Percentiles rank a stretch among this genome's conserved stretches.
These are phyloP conservation scores for Scalesia atractyloides DNA, from an alignment of 129 eudicot species.

Conservation along the genomic window DNA sequence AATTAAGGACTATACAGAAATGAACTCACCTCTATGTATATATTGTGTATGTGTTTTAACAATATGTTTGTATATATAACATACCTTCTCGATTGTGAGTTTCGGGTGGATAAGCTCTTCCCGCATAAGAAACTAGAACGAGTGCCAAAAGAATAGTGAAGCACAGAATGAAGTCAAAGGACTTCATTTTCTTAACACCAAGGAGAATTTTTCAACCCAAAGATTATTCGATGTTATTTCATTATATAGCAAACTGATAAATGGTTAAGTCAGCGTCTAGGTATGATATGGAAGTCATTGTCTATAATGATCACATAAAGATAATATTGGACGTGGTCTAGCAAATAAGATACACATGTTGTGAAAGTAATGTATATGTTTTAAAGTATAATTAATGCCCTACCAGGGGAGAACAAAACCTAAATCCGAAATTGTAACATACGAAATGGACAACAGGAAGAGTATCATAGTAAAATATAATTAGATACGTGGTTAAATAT, in stretches of 20 bases:
- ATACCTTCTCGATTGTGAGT: conserved; percentile 9
- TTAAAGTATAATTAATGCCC: too few species aligned
- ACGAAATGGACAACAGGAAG: too few species aligned
- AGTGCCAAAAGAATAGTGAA: background rate
- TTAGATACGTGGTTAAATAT: too few species aligned
- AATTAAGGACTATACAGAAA: too few species aligned
- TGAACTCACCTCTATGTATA: too few species aligned
- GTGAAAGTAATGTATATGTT: too few species aligned
- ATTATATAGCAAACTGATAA: background rate
- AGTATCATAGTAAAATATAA: too few species aligned
- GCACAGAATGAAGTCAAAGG: background rate
- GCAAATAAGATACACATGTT: background rate
- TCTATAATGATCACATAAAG: background rate
- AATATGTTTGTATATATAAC: background rate
- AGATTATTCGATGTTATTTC: background rate
- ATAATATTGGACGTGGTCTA: background rate
- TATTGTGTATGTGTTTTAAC: too few species aligned
- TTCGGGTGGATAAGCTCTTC: conserved; percentile 15
- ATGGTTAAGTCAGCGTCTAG: background rate
- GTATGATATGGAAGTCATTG: background rate
- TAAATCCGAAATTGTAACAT: too few species aligned
- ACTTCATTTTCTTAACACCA: conserved; percentile 6
- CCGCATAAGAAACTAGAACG: conserved; percentile 4
- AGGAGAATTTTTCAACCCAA: background rate
- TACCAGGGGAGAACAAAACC: too few species aligned